Evolutionary conservation across 1,284 basidiomycete species (phyloP), one percentile per base, ranked within the genome.

Genomic region (Pseudozyma hubeiensis): DNA sequence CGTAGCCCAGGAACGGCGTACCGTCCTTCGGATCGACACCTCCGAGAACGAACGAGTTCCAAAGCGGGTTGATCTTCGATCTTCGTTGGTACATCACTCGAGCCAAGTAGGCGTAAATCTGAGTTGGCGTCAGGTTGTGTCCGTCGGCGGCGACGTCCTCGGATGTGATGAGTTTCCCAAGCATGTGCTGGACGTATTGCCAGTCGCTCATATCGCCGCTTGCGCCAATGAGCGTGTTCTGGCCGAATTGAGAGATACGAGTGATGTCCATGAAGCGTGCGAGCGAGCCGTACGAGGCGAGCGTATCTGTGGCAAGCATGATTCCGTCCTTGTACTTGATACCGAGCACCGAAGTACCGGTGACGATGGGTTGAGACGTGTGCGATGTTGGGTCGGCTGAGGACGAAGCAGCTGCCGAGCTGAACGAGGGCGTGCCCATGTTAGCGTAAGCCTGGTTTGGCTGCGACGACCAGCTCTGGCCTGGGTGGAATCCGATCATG

Each of bases 301-400:
- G 91, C 79, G 92, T 98, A 87, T 99, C 96, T 37, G 97, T 93
- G n/a, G 97, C 94, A 87, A 99, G 90, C 93, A 99, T 97, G 76
- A 99, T 90, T 3, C 97, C 96, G 80, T 93, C 94, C 85, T 95
- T 94, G 89, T 90, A 99, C 85, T 92, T 92, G 84, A 99, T 88
- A 7, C 92, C 97, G 40, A 99, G 88, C 8, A 99, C 93, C 59
- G 93, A 95, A 5, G 96, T 97, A 77, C 96, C 97, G 0, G 96
- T 99, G 14, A 98, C 94, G 71, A 99, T 91, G 7, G 97, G 96
- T 81, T 96, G 92, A 81, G 93, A 62, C 10, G 65, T 71, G 62
- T 75, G 72, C 49, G 66, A 61, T 4, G 61, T 58, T 7, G 68
- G 73, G 37, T 69, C 65, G 6, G 70, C 67, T 6, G 69, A 66